Evolutionary conservation across 345 rosid genomes (phyloP), one percentile per base, ranked within the genome.

Genomic region (Salix koriyanagi): DNA sequence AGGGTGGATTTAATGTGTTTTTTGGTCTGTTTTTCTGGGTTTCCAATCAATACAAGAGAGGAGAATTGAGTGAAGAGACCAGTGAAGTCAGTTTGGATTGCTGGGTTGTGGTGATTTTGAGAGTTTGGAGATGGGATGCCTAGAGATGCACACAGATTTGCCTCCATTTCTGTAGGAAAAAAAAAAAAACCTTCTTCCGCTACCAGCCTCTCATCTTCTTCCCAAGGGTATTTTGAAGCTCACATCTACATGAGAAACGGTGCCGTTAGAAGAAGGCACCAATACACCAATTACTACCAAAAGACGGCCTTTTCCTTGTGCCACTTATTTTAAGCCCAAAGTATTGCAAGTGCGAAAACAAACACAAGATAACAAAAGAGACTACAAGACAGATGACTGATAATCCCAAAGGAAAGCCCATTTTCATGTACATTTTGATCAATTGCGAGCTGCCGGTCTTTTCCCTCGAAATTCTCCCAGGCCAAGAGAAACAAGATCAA

Each of bases 111-210:
- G 71, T 46, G 70, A 61, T 44, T 41, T 30, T 42, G 32, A 5
- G 58, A 34, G 60, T 61, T 36, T 14, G 82, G 79, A 18, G 81
- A 26, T 41, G 84, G 84, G 64, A 82, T 76, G 70, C 81, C 79
- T 6, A 82, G 56, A n/a, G 64, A 67, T 30, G 77, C 71, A 25
- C 74, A 75, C 21, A 79, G 77, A 71, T 82, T 78, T 19, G 74
- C 70, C 79, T 82, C 85, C 81, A 82, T 77, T 66, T 62, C 64
- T 65, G 69, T 16, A 1, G n/a, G 30, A 4, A 3, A 3, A 3
- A 44, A 13, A 44, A 9, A 65, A 36, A 1, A 5, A 4, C 26
- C 54, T 64, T n/a, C 46, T 60, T n/a, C 18, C 18, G 41, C 71
- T 65, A n/a, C 65, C 64, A 23, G 16, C n/a, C 36, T 39, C 7